A percentile compares a stretch with the other conserved stretches of the same genome.
These are phyloP conservation scores for Mimosa pudica DNA, from an alignment of 306 rosid genomes.

Conservation along the genomic window DNA sequence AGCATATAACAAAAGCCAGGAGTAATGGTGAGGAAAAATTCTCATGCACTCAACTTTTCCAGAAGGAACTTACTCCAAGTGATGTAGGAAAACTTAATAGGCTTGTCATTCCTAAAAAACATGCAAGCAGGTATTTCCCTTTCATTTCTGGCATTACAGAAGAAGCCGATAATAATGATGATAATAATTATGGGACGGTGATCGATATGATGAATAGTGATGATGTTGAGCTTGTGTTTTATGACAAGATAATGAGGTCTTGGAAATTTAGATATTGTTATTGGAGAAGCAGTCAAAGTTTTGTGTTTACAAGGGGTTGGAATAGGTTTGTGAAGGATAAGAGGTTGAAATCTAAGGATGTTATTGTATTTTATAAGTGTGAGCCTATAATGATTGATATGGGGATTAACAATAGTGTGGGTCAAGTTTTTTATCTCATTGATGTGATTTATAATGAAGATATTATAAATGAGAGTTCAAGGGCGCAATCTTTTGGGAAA, in stretches of 20 bases:
- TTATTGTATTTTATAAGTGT: conserved; percentile 51
- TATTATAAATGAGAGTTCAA: background rate
- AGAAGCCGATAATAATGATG: background rate
- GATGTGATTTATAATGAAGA: conserved; percentile 40
- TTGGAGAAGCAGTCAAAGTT: conserved; percentile 83
- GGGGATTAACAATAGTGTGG: background rate
- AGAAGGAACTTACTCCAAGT: conserved; percentile 83
- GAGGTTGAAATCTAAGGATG: conserved; percentile 52
- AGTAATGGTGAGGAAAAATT: conserved; percentile 32
- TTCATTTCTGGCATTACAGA: conserved; percentile 17
- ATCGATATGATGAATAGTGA: conserved; percentile 10
- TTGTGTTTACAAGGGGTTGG: conserved; percentile 74
- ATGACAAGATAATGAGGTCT: conserved; percentile 52
- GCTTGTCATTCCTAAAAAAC: conserved; percentile 78
- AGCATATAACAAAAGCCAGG: conserved; percentile 19
- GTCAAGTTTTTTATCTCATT: conserved; percentile 35
- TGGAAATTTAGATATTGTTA: conserved; percentile 72
- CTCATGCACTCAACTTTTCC: conserved; percentile 59
- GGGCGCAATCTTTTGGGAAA: conserved; percentile 2
- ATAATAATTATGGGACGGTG: conserved; percentile 2
- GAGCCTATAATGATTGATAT: conserved; percentile 10
- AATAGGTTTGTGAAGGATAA: conserved; percentile 62
- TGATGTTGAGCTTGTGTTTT: conserved; percentile 41
- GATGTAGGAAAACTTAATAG: conserved; percentile 89
- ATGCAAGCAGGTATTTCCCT: conserved; percentile 74